Evolutionary conservation across 1,284 basidiomycete species (phyloP), one percentile per base, ranked within the genome.

Genomic region (Ceratobasidium sp.): DNA sequence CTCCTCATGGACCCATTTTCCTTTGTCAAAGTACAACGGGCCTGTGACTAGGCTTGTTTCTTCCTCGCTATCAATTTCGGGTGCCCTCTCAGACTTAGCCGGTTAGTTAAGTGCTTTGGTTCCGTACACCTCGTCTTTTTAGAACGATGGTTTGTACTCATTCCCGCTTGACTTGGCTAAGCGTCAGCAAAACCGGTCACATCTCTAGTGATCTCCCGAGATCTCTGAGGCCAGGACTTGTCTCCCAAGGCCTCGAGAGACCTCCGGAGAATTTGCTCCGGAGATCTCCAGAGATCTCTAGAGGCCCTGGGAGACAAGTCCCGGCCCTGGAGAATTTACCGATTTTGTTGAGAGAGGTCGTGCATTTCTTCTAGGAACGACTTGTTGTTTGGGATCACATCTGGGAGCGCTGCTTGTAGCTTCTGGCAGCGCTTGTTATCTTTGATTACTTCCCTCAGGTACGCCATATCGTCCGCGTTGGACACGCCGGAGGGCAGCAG

Each of bases 11-110:
- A 66, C 64, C 64, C 64, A 66, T 20, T 66, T 66, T 10, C 26
- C 64, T 35, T 66, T 66, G 15, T 66, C 28, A 23, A 65, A 65
- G 26, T 65, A 65, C 2, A 42, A 47, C n/a, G 45, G 63, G 37
- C 37, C n/a, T 42, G 31, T 58, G 56, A 31, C n/a, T n/a, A 33
- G 2, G 2, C 39, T 26, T n/a, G 13, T 23, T 26, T 13, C 37
- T 4, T 17, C 15, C n/a, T n/a, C n/a, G n/a, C n/a, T n/a, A n/a
- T n/a, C n/a, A n/a, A n/a, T n/a, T n/a, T n/a, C n/a, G n/a, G n/a
- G n/a, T n/a, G n/a, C n/a, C n/a, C n/a, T n/a, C n/a, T n/a, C n/a
- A n/a, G n/a, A n/a, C n/a, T n/a, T n/a, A n/a, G n/a, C 26, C 15
- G 15, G 23, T 26, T 28, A 26, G 7, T n/a, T 3, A 11, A 4